Base-by-base conservation (phyloP, 176 grass and related monocot genomes). In the Raddia guianensis region DNA sequence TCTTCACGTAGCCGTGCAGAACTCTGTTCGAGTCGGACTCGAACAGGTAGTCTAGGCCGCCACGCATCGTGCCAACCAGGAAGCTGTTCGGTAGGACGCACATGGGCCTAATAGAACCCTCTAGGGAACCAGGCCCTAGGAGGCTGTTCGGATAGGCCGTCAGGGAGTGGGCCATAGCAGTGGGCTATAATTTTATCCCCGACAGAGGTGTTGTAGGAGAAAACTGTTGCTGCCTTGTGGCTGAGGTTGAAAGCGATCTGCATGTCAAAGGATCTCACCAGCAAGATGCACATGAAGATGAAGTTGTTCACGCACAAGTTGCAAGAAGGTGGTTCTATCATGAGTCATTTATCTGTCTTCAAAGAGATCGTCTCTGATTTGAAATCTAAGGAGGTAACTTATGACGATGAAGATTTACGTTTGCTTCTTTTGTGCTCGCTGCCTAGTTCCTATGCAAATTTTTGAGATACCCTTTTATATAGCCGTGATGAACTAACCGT, bases 331-430 rank as follows among this genome's bases (percentile, higher is more conserved):
- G 46, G 11, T 2, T 78, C 54, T 0, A 1, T 81, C 1, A 27
- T 74, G n/a, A 63, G 63, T 35, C 66, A 80, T 6, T 0, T 52
- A 5, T n/a, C 60, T 2, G 12, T 18, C 7, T 80, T 63, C 9
- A 78, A 48, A 3, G 15, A 56, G 48, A 44, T 86, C 15, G 1
- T 86, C 18, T 51, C 61, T 74, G 48, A 81, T 12, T 32, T 88
- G 0, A 18, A 78, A 32, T 66, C 2, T 0, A 64, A n/a, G 14
- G 65, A 34, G 56, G 68, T 83, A 73, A 83, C 73, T 32, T 49
- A 63, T 43, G 74, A 83, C 1, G 50, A 82, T 43, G 70, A 87
- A 3, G 70, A 81, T 60, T 4, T 81, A 4, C 37, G 37, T 35
- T 11, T 87, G 20, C 15, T 82, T 4, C 33, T 76, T 0, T 80